Percentiles rank a stretch among this genome's conserved stretches.
Evolutionary conservation across 139 green algal genomes (phyloP).

Genomic region (Chlamydomonas sphaeroides): DNA sequence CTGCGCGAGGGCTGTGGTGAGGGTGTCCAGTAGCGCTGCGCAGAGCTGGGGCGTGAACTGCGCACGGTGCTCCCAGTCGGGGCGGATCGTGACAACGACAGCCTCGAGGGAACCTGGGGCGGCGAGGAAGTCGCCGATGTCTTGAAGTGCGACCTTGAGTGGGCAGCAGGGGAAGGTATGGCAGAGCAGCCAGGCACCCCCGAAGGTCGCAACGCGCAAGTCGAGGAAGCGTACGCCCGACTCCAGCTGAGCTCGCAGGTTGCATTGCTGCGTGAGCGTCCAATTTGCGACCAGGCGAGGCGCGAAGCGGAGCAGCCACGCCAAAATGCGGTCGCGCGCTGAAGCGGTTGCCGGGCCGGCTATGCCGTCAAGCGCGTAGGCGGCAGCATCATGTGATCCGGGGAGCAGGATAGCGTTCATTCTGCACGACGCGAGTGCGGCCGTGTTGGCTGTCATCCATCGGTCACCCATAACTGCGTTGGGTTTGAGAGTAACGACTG

Average conservation of each 20-base stretch:
- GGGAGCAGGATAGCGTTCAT: no score
- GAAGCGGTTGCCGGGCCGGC: no score
- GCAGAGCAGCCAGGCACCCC: background rate
- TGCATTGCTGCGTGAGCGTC: background rate
- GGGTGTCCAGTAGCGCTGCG: background rate
- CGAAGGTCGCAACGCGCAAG: background rate
- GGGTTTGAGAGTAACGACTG: no score
- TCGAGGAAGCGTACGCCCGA: slow-evolving; percentile 17
- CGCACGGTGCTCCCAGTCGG: slow-evolving; percentile 19
- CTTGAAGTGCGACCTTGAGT: background rate
- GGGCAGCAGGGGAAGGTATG: slow-evolving; percentile 31
- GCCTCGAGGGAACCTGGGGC: background rate
- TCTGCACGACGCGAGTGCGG: no score
- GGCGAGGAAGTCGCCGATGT: background rate
- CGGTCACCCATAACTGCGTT: no score
- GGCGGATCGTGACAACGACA: background rate
- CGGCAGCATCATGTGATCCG: no score
- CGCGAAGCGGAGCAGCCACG: no score
- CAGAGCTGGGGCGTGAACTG: background rate
- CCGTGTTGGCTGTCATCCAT: no score
- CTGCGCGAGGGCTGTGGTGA: background rate
- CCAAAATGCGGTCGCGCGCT: no score
- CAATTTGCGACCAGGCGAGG: background rate
- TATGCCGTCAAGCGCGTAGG: no score
- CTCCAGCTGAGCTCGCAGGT: background rate